Base-by-base conservation (phyloP, 441 rosid genomes). In the Mallotus japonicus region DNA sequence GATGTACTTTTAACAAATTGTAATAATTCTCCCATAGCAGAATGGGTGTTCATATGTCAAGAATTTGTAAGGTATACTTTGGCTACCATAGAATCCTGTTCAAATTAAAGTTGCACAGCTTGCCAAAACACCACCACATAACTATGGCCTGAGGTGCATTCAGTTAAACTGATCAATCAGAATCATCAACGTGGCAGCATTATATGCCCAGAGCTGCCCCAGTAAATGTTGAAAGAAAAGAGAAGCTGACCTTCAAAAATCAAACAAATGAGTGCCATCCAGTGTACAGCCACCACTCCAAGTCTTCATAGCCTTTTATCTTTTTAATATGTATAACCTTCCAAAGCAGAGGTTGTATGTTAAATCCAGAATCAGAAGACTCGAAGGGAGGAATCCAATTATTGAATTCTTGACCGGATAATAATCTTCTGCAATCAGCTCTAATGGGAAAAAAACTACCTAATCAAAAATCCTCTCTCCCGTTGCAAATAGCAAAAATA, bases 401-500 rank as follows among this genome's bases (percentile, higher is more conserved):
- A 55, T 61, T 42, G 62, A 62, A 62, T 58, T 71, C 62, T 69
- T 42, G 65, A 53, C 12, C 32, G 62, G 50, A 59, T 28, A 40
- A 49, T 73, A 66, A 59, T 54, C 55, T 58, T 51, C 49, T 24
- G 57, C 54, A n/a, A 77, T 9, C 20, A 8, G 60, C 67, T 57
- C 44, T 19, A 71, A 74, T 22, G 67, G 11, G 58, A 11, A 68
- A 47, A 56, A 65, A 34, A 20, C 69, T 58, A 61, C 73, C 77
- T 92, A 92, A 75, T 95, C 97, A 80, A 95, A 91, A 85, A 92
- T 88, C 79, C 95, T 90, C 81, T 95, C 97, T 73, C 99, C 97
- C 0, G 96, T 91, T 55, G 99, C 86, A 81, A 92, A 90, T 37
- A 90, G 53, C 78, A 95, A 64, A 80, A 95, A 95, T 74, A 87